phyloP scores from a whole-genome alignment of 73 alveolate species.

The Uronychia binucleata region DNA sequence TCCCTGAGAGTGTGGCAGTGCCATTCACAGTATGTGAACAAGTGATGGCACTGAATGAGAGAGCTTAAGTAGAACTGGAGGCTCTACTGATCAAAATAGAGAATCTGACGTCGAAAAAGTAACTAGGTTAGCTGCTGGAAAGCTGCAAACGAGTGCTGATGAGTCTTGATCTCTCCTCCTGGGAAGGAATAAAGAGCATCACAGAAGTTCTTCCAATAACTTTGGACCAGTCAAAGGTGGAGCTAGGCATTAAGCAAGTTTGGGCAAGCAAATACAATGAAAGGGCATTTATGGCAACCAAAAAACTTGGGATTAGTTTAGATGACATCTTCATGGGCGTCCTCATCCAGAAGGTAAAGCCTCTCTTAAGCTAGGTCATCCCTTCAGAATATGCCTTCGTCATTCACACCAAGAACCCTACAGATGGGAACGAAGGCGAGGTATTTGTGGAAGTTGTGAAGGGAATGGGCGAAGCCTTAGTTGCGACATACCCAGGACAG shows the following conservation, averaged over 20 bases:
- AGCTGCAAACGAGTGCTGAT: neutral
- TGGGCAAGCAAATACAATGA: slow-evolving; percentile 95
- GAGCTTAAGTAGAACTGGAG: neutral
- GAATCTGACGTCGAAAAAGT: neutral
- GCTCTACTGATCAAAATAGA: neutral
- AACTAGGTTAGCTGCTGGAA: neutral
- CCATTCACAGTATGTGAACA: slow-evolving; percentile 52
- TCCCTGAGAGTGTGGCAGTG: slow-evolving; percentile 79
- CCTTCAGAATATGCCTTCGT: slow-evolving; percentile 94
- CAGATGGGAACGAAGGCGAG: slow-evolving; percentile 75
- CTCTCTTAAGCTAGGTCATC: slow-evolving; percentile 27
- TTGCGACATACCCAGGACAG: slow-evolving; percentile 87
- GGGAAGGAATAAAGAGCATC: neutral
- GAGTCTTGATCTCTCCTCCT: neutral
- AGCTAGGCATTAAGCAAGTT: slow-evolving; percentile 66
- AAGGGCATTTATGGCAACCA: slow-evolving; percentile 90
- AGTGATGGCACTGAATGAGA: neutral
- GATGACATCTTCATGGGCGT: slow-evolving; percentile 87
- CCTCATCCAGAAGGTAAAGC: slow-evolving; percentile 68
- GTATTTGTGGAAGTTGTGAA: slow-evolving; percentile 82
- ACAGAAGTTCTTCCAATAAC: neutral
- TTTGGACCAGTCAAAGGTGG: neutral
- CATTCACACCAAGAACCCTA: slow-evolving; percentile 90
- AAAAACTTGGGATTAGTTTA: slow-evolving; percentile 82
- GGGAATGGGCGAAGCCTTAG: slow-evolving; percentile 96